phyloP scores from a whole-genome alignment of 345 rosid species.

The Gossypium stocksii region DNA sequence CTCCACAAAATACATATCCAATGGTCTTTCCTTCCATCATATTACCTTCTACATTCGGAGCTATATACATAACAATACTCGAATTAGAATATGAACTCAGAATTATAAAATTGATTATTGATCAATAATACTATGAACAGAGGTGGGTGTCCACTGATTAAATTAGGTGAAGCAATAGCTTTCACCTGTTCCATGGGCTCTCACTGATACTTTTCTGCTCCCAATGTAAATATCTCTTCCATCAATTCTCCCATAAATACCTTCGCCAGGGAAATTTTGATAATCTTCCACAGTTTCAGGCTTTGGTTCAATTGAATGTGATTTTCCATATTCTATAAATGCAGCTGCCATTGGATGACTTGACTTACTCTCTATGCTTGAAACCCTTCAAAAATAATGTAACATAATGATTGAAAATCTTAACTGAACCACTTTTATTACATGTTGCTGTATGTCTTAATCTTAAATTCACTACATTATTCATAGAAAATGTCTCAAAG shows the following conservation, averaged over 20 bases:
- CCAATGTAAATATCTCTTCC: conserved; percentile 65
- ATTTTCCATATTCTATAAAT: conserved; percentile 60
- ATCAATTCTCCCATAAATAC: conserved; percentile 68
- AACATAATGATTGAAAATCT: no score
- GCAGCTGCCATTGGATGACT: conserved; percentile 91
- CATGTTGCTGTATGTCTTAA: no score
- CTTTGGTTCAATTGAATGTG: conserved; percentile 52
- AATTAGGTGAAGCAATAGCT: neutral
- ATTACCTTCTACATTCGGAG: conserved; percentile 30
- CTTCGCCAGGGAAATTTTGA: conserved; percentile 86
- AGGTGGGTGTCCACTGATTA: neutral
- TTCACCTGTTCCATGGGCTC: conserved; percentile 62
- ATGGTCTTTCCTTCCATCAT: conserved; percentile 46
- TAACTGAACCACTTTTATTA: no score
- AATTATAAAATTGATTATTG: neutral
- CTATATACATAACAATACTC: conserved; percentile 17
- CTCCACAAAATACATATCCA: conserved; percentile 59
- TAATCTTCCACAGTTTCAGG: conserved; percentile 65
- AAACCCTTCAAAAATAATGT: conserved; percentile 47
- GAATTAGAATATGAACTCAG: neutral
- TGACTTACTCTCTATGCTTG: conserved; percentile 89
- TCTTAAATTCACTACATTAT: neutral
- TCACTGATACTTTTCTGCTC: conserved; percentile 54
- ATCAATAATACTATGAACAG: neutral
- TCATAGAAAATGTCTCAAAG: neutral